These are phyloP conservation scores for Conoideocrella luteorostrata DNA, from an alignment of 2,329 filamentous ascomycete species.

Conservation along the genomic window DNA sequence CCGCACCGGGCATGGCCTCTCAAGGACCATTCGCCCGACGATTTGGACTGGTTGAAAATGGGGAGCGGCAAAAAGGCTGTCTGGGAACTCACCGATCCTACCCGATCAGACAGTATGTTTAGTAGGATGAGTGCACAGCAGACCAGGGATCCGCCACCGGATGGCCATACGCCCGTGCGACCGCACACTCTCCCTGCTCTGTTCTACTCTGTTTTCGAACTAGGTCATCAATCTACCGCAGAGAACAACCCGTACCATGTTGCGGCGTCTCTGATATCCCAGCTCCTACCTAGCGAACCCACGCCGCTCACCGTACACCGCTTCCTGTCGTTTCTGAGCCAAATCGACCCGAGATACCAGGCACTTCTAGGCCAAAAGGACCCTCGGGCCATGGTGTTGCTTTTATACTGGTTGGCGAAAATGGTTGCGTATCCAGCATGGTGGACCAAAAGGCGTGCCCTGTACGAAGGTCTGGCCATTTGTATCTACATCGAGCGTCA, in stretches of 20 bases:
- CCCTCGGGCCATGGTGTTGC: conserved; percentile 43
- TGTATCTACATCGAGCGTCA: conserved; percentile 29
- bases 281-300: conserved; percentile 27
- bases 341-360: conserved; percentile 37
- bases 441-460: conserved; percentile 41
- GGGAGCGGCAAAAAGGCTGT: conserved; percentile 25
- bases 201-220: conserved; percentile 23
- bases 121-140: conserved; percentile 17
- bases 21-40: conserved; percentile 28
- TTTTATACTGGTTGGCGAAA: conserved; percentile 52
- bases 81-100: conserved; percentile 43
- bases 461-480: conserved; percentile 44
- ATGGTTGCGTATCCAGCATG: conserved; percentile 33
- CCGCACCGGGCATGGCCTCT: conserved; percentile 51
- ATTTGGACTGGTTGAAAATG: conserved; percentile 54
- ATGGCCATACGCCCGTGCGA: conserved; percentile 10
- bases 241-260: conserved; percentile 26
- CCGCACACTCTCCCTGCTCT: conserved; percentile 22
- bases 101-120: conserved; percentile 42
- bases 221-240: conserved; percentile 14
- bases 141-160: conserved; percentile 5
- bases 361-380: conserved; percentile 44
- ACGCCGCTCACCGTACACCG: conserved; percentile 34
- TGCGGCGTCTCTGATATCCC: conserved; percentile 29
- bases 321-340: conserved; percentile 41